Evolutionary conservation across 352 stramenopile genomes (phyloP), one percentile per base, ranked within the genome.

Genomic region (Pythium monospermum): DNA sequence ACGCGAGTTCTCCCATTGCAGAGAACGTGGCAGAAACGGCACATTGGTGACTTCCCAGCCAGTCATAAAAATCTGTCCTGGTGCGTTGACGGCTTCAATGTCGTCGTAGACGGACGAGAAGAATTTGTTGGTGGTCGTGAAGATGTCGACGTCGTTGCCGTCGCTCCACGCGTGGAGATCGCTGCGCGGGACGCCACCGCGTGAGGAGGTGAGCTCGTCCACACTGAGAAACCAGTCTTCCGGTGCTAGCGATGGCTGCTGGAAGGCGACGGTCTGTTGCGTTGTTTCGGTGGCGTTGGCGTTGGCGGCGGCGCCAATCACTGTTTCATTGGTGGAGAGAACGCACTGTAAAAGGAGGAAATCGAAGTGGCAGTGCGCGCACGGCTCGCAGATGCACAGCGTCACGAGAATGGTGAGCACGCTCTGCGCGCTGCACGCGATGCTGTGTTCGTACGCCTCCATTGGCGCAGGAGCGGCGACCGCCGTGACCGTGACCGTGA

Each of bases 351-450:
- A 55, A 5, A 41, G 42, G 13, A 41, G 22, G 23, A 69, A 45
- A 13, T 59, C 49, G 51, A 65, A 74, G 45, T 56, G 57, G 32
- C 66, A 74, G 23, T 53, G 41, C 12, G 27, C 21, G 47, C 66
- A 74, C 13, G 66, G 66, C 30, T 48, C 45, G 41, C 66, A 74
- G 38, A 74, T 71, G 43, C 66, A 74, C 25, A 43, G 40, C 35
- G 37, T 46, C 10, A 37, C 36, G 37, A 71, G 19, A 33, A 71
- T 57, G 21, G 53, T 53, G 2, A 61, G 27, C n/a, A 64, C 31
- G 30, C 45, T 26, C 45, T 54, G 44, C 30, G 53, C 28, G 23
- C 36, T 38, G 32, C 53, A 61, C n/a, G n/a, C n/a, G n/a, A n/a
- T n/a, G n/a, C n/a, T n/a, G n/a, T n/a, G n/a, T n/a, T n/a, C n/a